Base-by-base conservation (phyloP, 2,329 filamentous ascomycete species). In the Stromatinia cepivora region DNA sequence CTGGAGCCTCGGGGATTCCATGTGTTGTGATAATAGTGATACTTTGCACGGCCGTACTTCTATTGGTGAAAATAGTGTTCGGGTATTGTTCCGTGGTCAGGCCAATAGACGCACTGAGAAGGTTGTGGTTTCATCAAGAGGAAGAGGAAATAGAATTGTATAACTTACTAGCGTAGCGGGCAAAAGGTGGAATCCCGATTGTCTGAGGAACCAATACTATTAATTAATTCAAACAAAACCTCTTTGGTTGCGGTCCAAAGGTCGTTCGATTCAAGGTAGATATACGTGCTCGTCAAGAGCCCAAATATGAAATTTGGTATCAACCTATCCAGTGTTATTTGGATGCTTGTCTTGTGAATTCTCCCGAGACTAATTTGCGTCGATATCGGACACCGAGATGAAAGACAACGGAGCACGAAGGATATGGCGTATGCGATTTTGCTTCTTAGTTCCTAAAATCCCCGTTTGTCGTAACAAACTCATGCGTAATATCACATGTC, bases 401-500 rank as follows among this genome's bases (percentile, higher is more conserved):
- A 22, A 22, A 56, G 28, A 31, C 25, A 22, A 34, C 10, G 11
- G 17, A 31, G 3, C 4, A 22, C 10, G 9, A 15, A 46, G 42
- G 6, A 28, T 31, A 15, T 48, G 28, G 7, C 28, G 20, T 15
- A 22, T 20, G 42, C 28, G 45, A 17, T 48, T 34, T 48, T 48
- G 20, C 5, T 9, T 61, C 25, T 69, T 71, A 88, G 50, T 87
- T 89, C 69, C 87, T 82, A 77, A 88, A 88, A 76, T 89, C 87
- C 25, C 86, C 86, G 72, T 89, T 89, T 73, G 88, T 89, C 79
- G 39, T 58, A 58, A 89, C 87, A 76, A 89, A 94, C 82, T 94
- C 91, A 77, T 94, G 91, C 77, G 89, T 92, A 74, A 93, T 91
- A 79, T 94, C 91, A 77, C 91, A 94, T n/a, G 91, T 94, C 87